Evolutionary conservation across 2,329 filamentous ascomycete genomes (phyloP), one percentile per base, ranked within the genome.

Genomic region (Aspergillus nomiae): DNA sequence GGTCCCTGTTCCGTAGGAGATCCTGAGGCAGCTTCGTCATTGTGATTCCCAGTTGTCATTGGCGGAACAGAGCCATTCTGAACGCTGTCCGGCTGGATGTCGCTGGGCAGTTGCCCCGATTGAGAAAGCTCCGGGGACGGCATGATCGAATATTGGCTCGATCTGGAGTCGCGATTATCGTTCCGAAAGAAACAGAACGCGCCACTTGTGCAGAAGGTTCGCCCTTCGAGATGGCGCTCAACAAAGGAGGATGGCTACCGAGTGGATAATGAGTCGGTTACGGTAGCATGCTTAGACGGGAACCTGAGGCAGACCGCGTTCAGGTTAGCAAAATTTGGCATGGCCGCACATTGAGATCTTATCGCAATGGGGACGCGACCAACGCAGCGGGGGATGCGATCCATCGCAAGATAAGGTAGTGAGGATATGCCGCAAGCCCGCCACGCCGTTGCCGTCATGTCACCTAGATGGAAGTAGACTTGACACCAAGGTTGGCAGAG

Each of bases 41-140:
- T 64, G 38, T 65, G 65, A 32, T 69, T 67, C 34, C 46, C 63
- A 38, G 65, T 65, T n/a, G 63, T 60, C 34, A 71, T 67, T 30
- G 67, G 63, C 56, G 19, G 19, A 69, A 69, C 67, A 46, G 70
- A 72, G 59, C 67, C 70, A 60, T 73, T 74, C 32, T 73, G 70
- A 53, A 56, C 58, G 24, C 65, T 46, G 55, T 68, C 71, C 50
- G 67, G 57, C 24, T 69, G 71, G 50, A 70, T 64, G 26, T 75
- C 71, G 34, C 60, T 60, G 12, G 71, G 62, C 21, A 69, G 66
- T 30, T 71, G 66, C 46, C 71, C 73, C 36, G 65, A 58, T 28
- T 71, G 72, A 43, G 73, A 68, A 56, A 71, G 51, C 59, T 77
- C 72, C 28, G 77, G 76, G 10, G 74, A 78, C 50, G 76, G 72